Percentiles rank a stretch among this genome's conserved stretches.
These are phyloP conservation scores for Rosellinia necatrix DNA, from an alignment of 2,329 filamentous ascomycete genomes.

Conservation along the genomic window DNA sequence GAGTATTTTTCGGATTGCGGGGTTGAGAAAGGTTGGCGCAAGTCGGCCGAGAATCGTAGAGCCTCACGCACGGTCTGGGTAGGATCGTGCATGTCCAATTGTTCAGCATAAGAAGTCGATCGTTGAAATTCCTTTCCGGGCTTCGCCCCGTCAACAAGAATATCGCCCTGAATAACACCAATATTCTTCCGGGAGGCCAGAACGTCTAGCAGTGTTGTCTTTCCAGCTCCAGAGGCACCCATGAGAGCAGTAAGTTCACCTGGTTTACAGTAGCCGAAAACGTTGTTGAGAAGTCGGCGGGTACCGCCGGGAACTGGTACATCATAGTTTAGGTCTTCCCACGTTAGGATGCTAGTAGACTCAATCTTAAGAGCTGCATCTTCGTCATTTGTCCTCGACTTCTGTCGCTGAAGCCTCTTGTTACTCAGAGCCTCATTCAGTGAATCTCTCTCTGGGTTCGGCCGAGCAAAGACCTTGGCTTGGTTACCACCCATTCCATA, in stretches of 20 bases:
- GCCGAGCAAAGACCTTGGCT: constrained; percentile 75
- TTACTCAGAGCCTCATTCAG: constrained; percentile 66
- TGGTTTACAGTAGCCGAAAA: constrained; percentile 74
- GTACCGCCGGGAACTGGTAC: constrained; percentile 63
- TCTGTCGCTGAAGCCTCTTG: constrained; percentile 62
- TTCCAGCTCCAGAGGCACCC: constrained; percentile 84
- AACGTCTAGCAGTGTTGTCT: constrained; percentile 83
- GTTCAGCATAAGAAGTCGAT: constrained; percentile 66
- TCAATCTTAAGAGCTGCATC: constrained; percentile 59
- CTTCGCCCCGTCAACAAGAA: constrained; percentile 60
- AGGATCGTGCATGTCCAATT: constrained; percentile 65
- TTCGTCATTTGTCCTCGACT: constrained; percentile 50
- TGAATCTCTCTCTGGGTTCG: constrained; percentile 67
- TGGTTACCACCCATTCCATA: constrained; percentile 81
- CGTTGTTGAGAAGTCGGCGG: constrained; percentile 58
- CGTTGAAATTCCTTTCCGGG: constrained; percentile 65
- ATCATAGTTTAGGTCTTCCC: constrained; percentile 83
- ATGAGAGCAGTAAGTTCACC: constrained; percentile 80
- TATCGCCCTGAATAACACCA: constrained; percentile 61
- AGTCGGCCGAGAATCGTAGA: constrained; percentile 64
- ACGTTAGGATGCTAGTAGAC: constrained; percentile 75
- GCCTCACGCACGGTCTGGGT: constrained; percentile 68
- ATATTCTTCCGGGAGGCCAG: constrained; percentile 66
- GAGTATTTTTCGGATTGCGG: constrained; percentile 59
- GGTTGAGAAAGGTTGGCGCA: constrained; percentile 61